Conservation (phyloP, 371 early-diverging fungal species). For the Dichotomocladium elegans region DNA sequence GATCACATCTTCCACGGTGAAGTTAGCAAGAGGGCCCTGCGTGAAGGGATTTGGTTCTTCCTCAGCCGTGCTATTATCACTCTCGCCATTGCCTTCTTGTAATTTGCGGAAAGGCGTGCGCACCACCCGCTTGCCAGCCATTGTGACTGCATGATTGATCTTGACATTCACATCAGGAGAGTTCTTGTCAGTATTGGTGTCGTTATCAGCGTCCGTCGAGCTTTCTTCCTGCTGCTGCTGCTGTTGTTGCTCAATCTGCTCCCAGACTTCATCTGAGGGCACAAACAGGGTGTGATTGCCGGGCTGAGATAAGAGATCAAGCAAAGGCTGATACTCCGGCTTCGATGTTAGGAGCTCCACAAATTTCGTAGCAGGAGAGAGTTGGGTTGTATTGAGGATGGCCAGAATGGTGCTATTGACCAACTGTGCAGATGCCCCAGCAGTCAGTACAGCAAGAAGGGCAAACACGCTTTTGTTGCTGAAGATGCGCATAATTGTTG, state of each 20-base stretch:
- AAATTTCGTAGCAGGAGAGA: constrained; percentile 28
- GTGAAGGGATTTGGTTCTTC: constrained; percentile 6
- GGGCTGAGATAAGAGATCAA: constrained; percentile 22
- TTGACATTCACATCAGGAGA: no score
- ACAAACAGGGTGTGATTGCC: constrained; percentile 31
- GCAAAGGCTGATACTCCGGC: constrained; percentile 18
- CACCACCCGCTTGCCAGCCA: no score
- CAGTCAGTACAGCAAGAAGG: constrained; percentile 5
- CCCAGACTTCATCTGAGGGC: constrained; percentile 21
- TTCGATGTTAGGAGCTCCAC: constrained; percentile 22
- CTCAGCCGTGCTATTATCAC: no score
- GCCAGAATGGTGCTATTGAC: constrained; percentile 16
- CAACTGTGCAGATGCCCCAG: constrained; percentile 8
- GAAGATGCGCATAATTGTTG: not conserved
- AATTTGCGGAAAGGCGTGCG: no score
- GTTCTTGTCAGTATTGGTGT: no score
- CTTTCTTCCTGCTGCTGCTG: not conserved
- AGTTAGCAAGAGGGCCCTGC: constrained; percentile 6
- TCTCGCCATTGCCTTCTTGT: not conserved
- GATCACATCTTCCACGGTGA: constrained; percentile 23
- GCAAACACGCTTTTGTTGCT: not conserved
- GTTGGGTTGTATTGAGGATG: constrained; percentile 25
- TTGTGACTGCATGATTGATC: no score
- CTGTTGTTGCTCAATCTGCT: constrained; percentile 3
- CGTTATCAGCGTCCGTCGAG: no score